Base-by-base conservation (phyloP, 2,329 filamentous ascomycete species). In the Helotiales sp. region DNA sequence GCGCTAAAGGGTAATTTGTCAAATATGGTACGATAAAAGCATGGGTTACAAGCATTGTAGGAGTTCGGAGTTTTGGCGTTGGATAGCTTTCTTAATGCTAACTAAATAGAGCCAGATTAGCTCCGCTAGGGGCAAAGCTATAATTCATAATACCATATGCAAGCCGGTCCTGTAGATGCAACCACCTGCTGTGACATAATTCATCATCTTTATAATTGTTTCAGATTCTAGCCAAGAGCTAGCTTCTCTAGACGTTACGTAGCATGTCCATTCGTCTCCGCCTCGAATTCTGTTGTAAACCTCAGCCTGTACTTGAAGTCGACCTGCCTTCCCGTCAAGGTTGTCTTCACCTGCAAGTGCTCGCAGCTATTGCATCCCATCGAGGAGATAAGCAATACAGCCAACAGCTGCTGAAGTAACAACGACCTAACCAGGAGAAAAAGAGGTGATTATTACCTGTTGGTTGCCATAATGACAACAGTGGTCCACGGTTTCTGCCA, bases 1-100 rank as follows among this genome's bases (percentile, higher is more conserved):
- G 81, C 82, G 67, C 80, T 93, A 62, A 87, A 89, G 79, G 79
- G 85, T 69, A 87, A 90, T 70, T 79, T 93, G 68, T 77, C 82
- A 63, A 82, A 83, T 70, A 87, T 50, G 55, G 49, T 42, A 54
- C 49, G 40, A 58, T 50, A 54, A 48, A 25, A 38, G 19, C n/a
- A 40, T 38, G 50, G 52, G 36, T 60, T 52, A 59, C 36, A 29
- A 55, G 65, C 67, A 70, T 69, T 68, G 61, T 25, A 59, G 69
- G 69, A 66, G 69, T 71, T 69, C 9, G 40, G 60, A n/a, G 55
- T 61, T 53, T 29, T 58, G 67, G 68, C 66, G 68, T 70, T 69
- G 61, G 55, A 59, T 61, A 57, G 63, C 58, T 60, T 60, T 30
- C 36, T 53, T 54, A 50, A 58, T 55, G 59, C 54, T 63, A 58